A percentile compares a stretch with the other conserved stretches of the same genome.
Conservation (phyloP, 306 rosid genomes). For the Prunus mira region DNA sequence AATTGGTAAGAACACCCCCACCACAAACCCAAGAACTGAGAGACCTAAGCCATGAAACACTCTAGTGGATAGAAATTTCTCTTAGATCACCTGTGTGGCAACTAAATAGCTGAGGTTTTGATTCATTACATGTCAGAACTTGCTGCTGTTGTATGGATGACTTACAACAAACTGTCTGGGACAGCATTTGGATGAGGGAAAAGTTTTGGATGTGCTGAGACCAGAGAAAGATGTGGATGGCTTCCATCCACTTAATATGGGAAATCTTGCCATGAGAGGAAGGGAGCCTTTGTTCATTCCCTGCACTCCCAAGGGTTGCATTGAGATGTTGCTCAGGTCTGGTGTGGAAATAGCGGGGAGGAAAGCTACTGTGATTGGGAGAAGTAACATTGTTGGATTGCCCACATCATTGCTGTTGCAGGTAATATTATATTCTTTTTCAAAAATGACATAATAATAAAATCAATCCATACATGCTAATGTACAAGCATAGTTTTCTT, state of each 20-base stretch:
- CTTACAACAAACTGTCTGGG: constrained; percentile 43
- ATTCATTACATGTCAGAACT: constrained; percentile 32
- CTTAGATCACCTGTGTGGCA: constrained; percentile 17
- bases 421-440: constrained; percentile 33
- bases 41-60: not conserved
- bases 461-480: not conserved
- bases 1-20: not conserved
- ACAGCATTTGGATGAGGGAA: constrained; percentile 84
- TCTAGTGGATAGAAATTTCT: constrained; percentile 1
- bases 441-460: not conserved
- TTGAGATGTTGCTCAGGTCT: constrained; percentile 80
- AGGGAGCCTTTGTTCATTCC: constrained; percentile 87
- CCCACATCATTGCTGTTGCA: constrained; percentile 83
- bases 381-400: constrained; percentile 86
- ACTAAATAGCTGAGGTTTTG: constrained; percentile 29
- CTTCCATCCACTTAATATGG: constrained; percentile 80
- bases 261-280: constrained; percentile 83
- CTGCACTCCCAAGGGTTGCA: constrained; percentile 89
- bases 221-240: constrained; percentile 93
- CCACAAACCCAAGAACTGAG: not conserved
- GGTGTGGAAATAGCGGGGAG: constrained; percentile 75
- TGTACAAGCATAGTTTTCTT: not conserved
- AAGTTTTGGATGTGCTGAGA: constrained; percentile 47
- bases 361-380: constrained; percentile 87
- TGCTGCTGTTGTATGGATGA: constrained; percentile 35